phyloP scores from a whole-genome alignment of 2,329 filamentous ascomycete species.

The Orbilia oligospora region DNA sequence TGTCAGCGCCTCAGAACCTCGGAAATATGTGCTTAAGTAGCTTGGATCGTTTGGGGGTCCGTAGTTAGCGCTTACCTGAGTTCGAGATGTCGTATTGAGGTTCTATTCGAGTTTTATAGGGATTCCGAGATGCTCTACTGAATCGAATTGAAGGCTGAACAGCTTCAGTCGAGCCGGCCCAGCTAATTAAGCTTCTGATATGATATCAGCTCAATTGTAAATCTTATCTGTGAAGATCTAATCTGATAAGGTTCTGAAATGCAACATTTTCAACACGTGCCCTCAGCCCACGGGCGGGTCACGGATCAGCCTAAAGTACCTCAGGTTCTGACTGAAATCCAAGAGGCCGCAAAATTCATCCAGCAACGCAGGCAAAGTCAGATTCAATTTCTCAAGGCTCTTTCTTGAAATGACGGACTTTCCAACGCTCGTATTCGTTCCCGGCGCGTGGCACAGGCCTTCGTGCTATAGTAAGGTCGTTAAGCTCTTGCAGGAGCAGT shows the following conservation, averaged over 20 bases:
- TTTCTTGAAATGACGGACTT: conserved; percentile 5
- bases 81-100: not conserved
- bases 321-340: not conserved
- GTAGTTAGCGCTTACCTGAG: not conserved
- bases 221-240: conserved; percentile 6
- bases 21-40: not conserved
- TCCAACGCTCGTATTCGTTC: conserved; percentile 69
- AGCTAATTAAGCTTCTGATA: conserved; percentile 1
- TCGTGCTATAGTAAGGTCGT: conserved; percentile 67
- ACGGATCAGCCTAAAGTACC: too few species aligned
- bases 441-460: conserved; percentile 70
- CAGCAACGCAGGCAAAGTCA: not conserved
- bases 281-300: not conserved
- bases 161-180: not conserved
- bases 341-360: not conserved
- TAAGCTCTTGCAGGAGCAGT: conserved; percentile 65
- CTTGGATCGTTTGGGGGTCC: not conserved
- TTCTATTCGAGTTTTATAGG: not conserved
- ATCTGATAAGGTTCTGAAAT: conserved; percentile 35
- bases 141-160: not conserved
- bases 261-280: conserved; percentile 30
- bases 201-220: conserved; percentile 12
- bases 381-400: not conserved
- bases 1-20: conserved; percentile 17
- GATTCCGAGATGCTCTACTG: not conserved